A percentile compares a stretch with the other conserved stretches of the same genome.
Evolutionary conservation across 2,329 filamentous ascomycete genomes (phyloP).

Genomic region (Ophiostoma piceae): DNA sequence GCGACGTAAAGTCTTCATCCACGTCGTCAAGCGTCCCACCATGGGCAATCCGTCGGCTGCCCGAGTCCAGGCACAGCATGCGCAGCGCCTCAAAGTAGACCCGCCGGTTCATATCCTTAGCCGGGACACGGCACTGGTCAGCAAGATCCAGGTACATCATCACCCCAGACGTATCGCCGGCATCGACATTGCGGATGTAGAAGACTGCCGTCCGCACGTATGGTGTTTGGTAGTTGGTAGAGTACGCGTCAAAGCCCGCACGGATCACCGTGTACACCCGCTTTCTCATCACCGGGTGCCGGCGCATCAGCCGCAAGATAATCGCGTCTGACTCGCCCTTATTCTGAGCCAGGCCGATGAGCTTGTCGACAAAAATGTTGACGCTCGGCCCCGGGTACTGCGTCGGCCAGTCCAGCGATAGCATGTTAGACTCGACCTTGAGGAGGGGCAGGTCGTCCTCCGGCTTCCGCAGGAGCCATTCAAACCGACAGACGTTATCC

Average conservation of each 20-base stretch:
- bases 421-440: constrained; percentile 23
- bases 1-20: background rate
- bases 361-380: constrained; percentile 60
- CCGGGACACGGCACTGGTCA: constrained; percentile 41
- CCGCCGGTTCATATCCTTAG: constrained; percentile 43
- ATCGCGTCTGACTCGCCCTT: constrained; percentile 49
- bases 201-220: constrained; percentile 51
- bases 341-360: constrained; percentile 59
- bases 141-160: constrained; percentile 42
- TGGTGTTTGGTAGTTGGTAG: constrained; percentile 44
- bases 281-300: constrained; percentile 46
- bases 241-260: constrained; percentile 48
- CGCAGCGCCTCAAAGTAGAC: constrained; percentile 45
- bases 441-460: constrained; percentile 27
- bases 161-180: constrained; percentile 37
- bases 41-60: background rate
- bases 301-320: constrained; percentile 51
- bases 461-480: constrained; percentile 24
- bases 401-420: constrained; percentile 29
- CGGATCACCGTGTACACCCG: constrained; percentile 51
- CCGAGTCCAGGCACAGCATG: constrained; percentile 33
- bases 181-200: constrained; percentile 46
- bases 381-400: constrained; percentile 22
- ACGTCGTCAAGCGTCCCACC: background rate
- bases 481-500: constrained; percentile 29